Conservation (phyloP, 2,329 filamentous ascomycete species). For the Aspergillus pseudoterreus region DNA sequence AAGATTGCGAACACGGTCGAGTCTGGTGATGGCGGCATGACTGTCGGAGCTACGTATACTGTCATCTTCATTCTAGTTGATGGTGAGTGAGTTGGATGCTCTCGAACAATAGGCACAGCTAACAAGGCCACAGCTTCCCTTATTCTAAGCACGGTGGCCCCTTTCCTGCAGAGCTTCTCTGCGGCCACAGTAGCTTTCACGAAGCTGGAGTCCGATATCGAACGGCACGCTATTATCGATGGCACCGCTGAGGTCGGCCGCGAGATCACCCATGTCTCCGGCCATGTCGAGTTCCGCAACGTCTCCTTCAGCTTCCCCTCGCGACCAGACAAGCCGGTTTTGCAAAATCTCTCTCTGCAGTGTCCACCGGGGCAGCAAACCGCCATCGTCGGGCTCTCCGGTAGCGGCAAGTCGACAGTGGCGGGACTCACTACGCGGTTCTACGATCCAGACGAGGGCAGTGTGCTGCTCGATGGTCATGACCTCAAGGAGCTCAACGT, state of each 20-base stretch:
- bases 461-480: constrained; percentile 35
- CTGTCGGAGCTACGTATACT: constrained; percentile 33
- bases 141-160: constrained; percentile 36
- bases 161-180: constrained; percentile 45
- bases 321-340: constrained; percentile 37
- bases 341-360: constrained; percentile 28
- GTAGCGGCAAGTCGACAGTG: constrained; percentile 71
- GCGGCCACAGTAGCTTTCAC: constrained; percentile 51
- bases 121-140: constrained; percentile 22
- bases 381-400: constrained; percentile 70
- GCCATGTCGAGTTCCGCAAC: constrained; percentile 36
- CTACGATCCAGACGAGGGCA: constrained; percentile 53
- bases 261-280: constrained; percentile 8
- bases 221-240: constrained; percentile 48
- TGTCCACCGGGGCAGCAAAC: constrained; percentile 41
- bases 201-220: constrained; percentile 57
- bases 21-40: constrained; percentile 12
- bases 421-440: constrained; percentile 68
- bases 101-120: not conserved
- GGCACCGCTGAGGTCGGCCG: constrained; percentile 22
- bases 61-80: constrained; percentile 38
- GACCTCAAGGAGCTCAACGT: constrained; percentile 32
- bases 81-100: not conserved
- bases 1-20: constrained; percentile 43
- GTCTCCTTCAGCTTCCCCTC: constrained; percentile 32